Evolutionary conservation across 306 rosid species (phyloP).

Genomic region (Pueraria montana): DNA sequence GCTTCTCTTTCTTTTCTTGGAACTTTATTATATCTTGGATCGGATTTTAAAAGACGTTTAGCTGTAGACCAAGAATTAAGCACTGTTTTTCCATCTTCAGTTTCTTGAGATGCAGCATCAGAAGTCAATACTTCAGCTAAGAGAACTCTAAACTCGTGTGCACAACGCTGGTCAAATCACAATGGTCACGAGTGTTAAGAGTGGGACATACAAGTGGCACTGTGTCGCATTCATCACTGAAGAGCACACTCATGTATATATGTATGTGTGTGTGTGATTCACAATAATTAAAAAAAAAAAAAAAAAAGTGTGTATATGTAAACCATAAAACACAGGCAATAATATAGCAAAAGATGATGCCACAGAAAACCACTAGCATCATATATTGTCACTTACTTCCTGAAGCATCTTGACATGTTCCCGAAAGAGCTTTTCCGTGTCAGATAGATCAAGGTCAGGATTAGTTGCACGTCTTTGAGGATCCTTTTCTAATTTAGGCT

Average conservation of each 20-base stretch:
- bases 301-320: neutral
- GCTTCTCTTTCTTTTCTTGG: slow-evolving; percentile 85
- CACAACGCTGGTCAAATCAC: slow-evolving; percentile 73
- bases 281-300: too few species aligned
- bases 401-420: slow-evolving; percentile 93
- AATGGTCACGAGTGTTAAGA: slow-evolving; percentile 41
- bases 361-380: neutral
- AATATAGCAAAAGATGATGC: neutral
- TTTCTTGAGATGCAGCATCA: slow-evolving; percentile 71
- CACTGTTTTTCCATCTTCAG: slow-evolving; percentile 80
- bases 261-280: neutral
- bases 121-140: slow-evolving; percentile 75
- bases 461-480: slow-evolving; percentile 90
- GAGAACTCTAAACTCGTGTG: slow-evolving; percentile 76
- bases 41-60: slow-evolving; percentile 75
- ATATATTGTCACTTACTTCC: slow-evolving; percentile 68
- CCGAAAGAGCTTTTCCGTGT: slow-evolving; percentile 87
- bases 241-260: neutral
- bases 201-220: slow-evolving; percentile 7
- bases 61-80: slow-evolving; percentile 94
- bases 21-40: slow-evolving; percentile 81
- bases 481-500: slow-evolving; percentile 84
- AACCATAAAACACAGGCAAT: slow-evolving; percentile 16
- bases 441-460: slow-evolving; percentile 78
- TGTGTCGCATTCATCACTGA: too few species aligned